These are phyloP conservation scores for Sistotremastrum niveocremeum DNA, from an alignment of 768 basidiomycete species.

Conservation along the genomic window DNA sequence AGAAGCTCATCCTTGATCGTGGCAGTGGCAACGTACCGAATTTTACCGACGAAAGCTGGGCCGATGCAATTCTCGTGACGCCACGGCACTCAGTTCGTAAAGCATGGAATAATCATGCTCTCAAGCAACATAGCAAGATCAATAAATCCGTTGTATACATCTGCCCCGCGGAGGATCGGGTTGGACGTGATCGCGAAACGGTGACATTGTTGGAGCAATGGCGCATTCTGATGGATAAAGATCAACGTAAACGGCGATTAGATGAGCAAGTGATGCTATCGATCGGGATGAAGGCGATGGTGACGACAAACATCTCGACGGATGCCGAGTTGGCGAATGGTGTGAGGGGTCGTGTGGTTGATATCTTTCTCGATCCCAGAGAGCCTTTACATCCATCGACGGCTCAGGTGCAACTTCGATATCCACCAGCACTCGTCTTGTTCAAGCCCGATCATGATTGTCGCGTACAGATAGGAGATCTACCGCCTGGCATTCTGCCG, in stretches of 20 bases:
- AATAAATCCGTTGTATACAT: slow-evolving; percentile 14
- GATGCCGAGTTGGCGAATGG: slow-evolving; percentile 29
- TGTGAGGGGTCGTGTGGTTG: slow-evolving; percentile 18
- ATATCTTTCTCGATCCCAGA: slow-evolving; percentile 20
- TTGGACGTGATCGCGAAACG: slow-evolving; percentile 1
- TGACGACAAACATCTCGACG: slow-evolving; percentile 21
- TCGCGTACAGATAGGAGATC: slow-evolving; percentile 11
- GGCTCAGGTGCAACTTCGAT: slow-evolving; percentile 16
- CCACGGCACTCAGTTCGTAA: slow-evolving; percentile 22
- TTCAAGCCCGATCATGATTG: slow-evolving; percentile 17
- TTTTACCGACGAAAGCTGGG: slow-evolving; percentile 19
- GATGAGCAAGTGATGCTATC: slow-evolving; percentile 15
- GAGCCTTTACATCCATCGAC: slow-evolving; percentile 12
- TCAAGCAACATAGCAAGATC: slow-evolving; percentile 12
- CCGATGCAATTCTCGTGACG: slow-evolving; percentile 20
- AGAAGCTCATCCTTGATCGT: slow-evolving; percentile 13
- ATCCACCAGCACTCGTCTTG: slow-evolving; percentile 19
- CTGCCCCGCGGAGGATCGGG: slow-evolving; percentile 18
- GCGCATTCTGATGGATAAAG: slow-evolving; percentile 2
- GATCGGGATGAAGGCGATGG: slow-evolving; percentile 26
- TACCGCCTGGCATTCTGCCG: slow-evolving; percentile 15
- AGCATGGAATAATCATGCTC: slow-evolving; percentile 26
- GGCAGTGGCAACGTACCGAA: too few species aligned
- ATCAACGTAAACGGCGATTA: slow-evolving; percentile 8
- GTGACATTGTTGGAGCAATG: slow-evolving; percentile 4